Evolutionary conservation across 164 flowering plant genomes (phyloP).

Genomic region (Sextonia rubra): DNA sequence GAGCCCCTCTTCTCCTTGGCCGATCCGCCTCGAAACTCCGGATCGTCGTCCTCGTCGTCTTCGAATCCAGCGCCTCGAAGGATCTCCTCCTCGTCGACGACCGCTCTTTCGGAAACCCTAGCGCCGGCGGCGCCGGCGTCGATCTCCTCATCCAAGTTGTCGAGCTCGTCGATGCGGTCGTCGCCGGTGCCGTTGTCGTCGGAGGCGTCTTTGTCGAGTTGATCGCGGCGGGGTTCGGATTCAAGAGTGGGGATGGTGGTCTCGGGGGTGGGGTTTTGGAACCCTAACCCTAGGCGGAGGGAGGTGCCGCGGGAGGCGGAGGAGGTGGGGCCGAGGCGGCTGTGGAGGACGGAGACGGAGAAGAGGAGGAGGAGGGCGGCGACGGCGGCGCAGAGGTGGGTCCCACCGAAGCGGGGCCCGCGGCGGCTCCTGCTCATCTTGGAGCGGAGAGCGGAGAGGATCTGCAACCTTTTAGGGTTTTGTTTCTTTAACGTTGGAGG

Average conservation of each 20-base stretch:
- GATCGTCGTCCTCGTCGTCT: slow-evolving; percentile 17
- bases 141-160: slow-evolving; percentile 38
- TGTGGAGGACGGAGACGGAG: slow-evolving; percentile 77
- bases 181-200: slow-evolving; percentile 2
- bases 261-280: not conserved
- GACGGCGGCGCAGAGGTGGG: slow-evolving; percentile 58
- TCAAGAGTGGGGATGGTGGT: not conserved
- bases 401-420: slow-evolving; percentile 50
- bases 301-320: not conserved
- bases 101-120: not conserved
- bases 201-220: slow-evolving; percentile 24
- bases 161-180: slow-evolving; percentile 69
- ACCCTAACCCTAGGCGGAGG: slow-evolving; percentile 7
- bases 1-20: slow-evolving; percentile 14
- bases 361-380: slow-evolving; percentile 89
- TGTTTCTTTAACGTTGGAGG: too few species aligned
- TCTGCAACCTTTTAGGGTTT: too few species aligned
- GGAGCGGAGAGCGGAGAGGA: too few species aligned
- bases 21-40: not conserved
- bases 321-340: slow-evolving; percentile 42
- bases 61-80: slow-evolving; percentile 30
- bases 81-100: slow-evolving; percentile 28
- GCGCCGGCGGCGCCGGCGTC: slow-evolving; percentile 5
- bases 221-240: slow-evolving; percentile 8
- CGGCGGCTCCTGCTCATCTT: slow-evolving; percentile 1